phyloP scores from a whole-genome alignment of 1,284 basidiomycete genomes.

The Rhodotorula sp. region DNA sequence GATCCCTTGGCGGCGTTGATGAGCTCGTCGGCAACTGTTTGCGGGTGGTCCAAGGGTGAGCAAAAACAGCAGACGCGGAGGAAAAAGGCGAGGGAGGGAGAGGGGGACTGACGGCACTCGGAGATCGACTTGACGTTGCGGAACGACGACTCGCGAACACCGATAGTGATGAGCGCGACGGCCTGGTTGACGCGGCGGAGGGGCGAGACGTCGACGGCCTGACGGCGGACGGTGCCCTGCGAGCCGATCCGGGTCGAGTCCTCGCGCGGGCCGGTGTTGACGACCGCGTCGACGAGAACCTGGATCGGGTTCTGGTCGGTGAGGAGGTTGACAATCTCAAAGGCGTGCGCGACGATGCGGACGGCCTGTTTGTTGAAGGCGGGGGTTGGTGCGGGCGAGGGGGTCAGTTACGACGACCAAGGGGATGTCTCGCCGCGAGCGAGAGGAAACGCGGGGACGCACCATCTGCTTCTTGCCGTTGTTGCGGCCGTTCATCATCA shows the following conservation, averaged over 20 bases:
- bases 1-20: conserved; percentile 99
- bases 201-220: conserved; percentile 99
- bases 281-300: conserved; percentile 91
- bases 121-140: conserved; percentile 99
- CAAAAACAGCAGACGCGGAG: too few species aligned
- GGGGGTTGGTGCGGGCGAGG: too few species aligned
- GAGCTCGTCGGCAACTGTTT: conserved; percentile 97
- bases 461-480: conserved; percentile 97
- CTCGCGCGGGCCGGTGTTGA: conserved; percentile 99
- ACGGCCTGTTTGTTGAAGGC: conserved; percentile 58
- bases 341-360: conserved; percentile 98
- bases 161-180: conserved; percentile 89
- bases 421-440: neutral
- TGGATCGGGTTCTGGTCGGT: conserved; percentile 99
- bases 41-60: neutral
- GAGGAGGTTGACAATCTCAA: conserved; percentile 99
- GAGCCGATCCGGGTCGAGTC: conserved; percentile 99
- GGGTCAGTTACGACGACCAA: too few species aligned
- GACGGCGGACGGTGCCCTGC: conserved; percentile 98
- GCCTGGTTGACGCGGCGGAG: conserved; percentile 98
- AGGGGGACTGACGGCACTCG: conserved; percentile 41
- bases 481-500: conserved; percentile 99
- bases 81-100: neutral
- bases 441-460: neutral
- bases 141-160: conserved; percentile 99